Conservation (phyloP, 2,329 filamentous ascomycete species). For the Albophoma yamanashiensis region DNA sequence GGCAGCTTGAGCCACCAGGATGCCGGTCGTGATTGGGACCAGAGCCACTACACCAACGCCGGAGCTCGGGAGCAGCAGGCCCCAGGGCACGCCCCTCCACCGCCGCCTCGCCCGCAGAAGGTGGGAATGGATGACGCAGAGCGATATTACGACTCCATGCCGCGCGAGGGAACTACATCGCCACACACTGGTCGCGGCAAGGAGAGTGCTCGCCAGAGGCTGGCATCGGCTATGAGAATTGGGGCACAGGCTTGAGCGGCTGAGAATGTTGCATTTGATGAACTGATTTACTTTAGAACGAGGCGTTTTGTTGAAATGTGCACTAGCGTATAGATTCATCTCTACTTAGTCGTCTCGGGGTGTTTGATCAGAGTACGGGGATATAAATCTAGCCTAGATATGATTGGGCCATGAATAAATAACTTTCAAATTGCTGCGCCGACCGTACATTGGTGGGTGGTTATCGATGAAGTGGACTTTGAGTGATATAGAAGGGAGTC, state of each 20-base stretch:
- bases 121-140: slow-evolving; percentile 23
- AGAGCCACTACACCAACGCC: slow-evolving; percentile 13
- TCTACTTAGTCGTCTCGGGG: not conserved
- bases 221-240: slow-evolving; percentile 22
- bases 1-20: slow-evolving; percentile 11
- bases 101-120: slow-evolving; percentile 25
- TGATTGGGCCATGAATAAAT: not conserved
- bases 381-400: not conserved
- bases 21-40: slow-evolving; percentile 16
- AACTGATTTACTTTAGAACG: not conserved
- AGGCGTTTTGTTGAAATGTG: not conserved
- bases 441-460: not conserved
- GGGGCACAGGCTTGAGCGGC: slow-evolving; percentile 1
- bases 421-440: no score
- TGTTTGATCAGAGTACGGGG: not conserved
- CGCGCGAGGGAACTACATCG: slow-evolving; percentile 7
- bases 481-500: no score
- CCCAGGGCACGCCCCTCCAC: slow-evolving; percentile 18
- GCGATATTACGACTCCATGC: slow-evolving; percentile 18
- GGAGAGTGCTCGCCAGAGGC: slow-evolving; percentile 20
- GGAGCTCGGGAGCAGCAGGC: slow-evolving; percentile 6
- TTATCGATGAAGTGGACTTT: not conserved
- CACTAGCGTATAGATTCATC: not conserved
- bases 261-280: not conserved
- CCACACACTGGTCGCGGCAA: slow-evolving; percentile 6